Base-by-base conservation (phyloP, 148 eudicot genomes). In the Silene conica region DNA sequence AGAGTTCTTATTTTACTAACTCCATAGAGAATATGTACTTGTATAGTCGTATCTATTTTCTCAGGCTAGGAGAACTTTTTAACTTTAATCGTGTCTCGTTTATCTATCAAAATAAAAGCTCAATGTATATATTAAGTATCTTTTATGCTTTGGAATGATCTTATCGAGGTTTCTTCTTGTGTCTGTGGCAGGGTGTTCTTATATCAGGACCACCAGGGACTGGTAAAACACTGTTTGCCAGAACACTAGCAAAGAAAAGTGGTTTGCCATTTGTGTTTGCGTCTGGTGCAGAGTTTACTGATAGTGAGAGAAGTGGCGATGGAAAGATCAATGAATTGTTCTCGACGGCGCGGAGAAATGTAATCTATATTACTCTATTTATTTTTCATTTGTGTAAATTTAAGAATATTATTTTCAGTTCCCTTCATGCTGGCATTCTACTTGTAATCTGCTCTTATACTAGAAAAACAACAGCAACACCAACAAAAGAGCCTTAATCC, bases 281-380 rank as follows among this genome's bases (percentile, higher is more conserved):
- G 77, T 93, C 98, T 71, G 98, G 94, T 82, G 98, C 98, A 28
- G 98, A 93, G 88, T 93, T 93, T 76, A 87, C 91, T 56, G 98
- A 93, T 82, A 93, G 92, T 63, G 96, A 93, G 85, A 90, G 80
- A 86, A 89, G 96, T 84, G 98, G 98, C 60, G 88, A 87, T 80
- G 92, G 92, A 64, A 86, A 88, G 82, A 90, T 93, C 74, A 90
- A 89, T 73, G 87, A 90, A 61, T 73, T 93, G 89, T 93, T 93
- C 80, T 79, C 92, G 14, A 74, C 83, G 62, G 98, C 98, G 22
- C 86, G 96, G 81, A 86, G 96, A 82, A 93, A 93, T 83, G 98
- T 93, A 84, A 86, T 58, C 45, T 57, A 7, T n/a, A 5, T 68
- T 73, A 13, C 63, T 73, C 21, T 72, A 6, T 62, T 3, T 43